These are phyloP conservation scores for Pinus tabuliformis DNA, from an alignment of 75 land plant genomes.

Conservation along the genomic window DNA sequence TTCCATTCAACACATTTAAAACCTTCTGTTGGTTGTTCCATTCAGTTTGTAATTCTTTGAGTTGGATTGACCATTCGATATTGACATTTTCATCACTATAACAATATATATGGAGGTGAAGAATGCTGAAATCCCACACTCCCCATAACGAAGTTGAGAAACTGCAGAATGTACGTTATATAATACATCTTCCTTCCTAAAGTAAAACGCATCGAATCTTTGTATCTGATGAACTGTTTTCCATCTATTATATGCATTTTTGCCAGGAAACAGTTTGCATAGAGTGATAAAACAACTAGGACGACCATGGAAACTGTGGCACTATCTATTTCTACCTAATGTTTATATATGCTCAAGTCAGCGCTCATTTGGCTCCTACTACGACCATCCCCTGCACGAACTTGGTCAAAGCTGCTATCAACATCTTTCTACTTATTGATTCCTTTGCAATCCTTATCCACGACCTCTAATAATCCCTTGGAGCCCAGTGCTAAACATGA, in stretches of 20 bases:
- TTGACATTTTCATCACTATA: slow-evolving; percentile 16
- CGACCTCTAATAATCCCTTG: too few relatives aligned
- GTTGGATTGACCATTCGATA: slow-evolving; percentile 36
- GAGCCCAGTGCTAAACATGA: too few relatives aligned
- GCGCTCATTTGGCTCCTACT: too few relatives aligned
- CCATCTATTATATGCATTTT: slow-evolving; percentile 49
- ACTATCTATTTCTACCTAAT: too few relatives aligned
- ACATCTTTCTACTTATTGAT: too few relatives aligned
- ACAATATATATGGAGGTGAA: slow-evolving; percentile 33
- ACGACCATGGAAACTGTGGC: slow-evolving; percentile 11
- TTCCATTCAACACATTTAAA: slow-evolving; percentile 44
- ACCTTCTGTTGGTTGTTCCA: slow-evolving; percentile 34
- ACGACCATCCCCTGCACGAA: too few relatives aligned
- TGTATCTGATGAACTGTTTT: slow-evolving; percentile 50
- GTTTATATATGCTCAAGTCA: too few relatives aligned
- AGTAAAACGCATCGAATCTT: slow-evolving; percentile 47
- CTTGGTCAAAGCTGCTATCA: too few relatives aligned
- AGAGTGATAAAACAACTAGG: slow-evolving; percentile 33
- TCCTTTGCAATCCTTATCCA: too few relatives aligned
- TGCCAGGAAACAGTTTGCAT: slow-evolving; percentile 52
- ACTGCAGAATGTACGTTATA: slow-evolving; percentile 42
- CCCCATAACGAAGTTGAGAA: slow-evolving; percentile 24
- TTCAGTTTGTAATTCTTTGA: slow-evolving; percentile 29
- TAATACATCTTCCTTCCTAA: slow-evolving; percentile 51
- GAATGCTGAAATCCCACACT: slow-evolving; percentile 30